Percentiles rank a stretch among this genome's conserved stretches.
Evolutionary conservation across 148 eudicot genomes (phyloP).

Genomic region (Rhododendron henanense): DNA sequence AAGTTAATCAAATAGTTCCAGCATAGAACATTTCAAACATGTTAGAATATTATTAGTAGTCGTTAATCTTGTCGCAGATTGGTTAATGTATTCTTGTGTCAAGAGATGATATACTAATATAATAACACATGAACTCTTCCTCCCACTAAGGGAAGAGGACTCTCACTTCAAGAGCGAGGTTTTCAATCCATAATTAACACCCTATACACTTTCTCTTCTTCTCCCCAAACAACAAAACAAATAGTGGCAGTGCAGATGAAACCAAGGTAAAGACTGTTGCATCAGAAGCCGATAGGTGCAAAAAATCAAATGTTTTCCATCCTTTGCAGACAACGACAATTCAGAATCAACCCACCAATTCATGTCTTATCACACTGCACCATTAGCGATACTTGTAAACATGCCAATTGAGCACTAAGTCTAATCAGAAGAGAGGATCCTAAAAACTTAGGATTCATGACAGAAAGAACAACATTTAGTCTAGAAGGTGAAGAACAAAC

Average conservation of each 20-base stretch:
- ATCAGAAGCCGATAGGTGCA: neutral
- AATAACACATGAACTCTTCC: no score
- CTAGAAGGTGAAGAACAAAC: constrained; percentile 33
- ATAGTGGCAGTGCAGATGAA: neutral
- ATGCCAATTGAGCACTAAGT: neutral
- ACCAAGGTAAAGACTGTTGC: neutral
- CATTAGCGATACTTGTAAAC: neutral
- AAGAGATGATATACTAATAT: no score
- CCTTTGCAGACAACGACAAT: neutral
- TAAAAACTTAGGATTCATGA: neutral
- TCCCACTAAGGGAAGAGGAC: no score
- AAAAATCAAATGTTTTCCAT: neutral
- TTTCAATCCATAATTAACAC: no score
- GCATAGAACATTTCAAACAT: neutral
- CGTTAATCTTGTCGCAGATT: no score
- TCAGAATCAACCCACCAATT: neutral
- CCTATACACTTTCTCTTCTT: no score
- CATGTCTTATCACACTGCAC: neutral
- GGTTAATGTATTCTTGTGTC: no score
- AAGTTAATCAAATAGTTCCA: neutral
- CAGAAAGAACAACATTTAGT: constrained; percentile 5
- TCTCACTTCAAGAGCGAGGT: no score
- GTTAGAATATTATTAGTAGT: no score
- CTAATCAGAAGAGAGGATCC: neutral
- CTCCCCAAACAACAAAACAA: neutral